Conservation (phyloP, 1,284 basidiomycete species). For the Inonotus obliquus region DNA sequence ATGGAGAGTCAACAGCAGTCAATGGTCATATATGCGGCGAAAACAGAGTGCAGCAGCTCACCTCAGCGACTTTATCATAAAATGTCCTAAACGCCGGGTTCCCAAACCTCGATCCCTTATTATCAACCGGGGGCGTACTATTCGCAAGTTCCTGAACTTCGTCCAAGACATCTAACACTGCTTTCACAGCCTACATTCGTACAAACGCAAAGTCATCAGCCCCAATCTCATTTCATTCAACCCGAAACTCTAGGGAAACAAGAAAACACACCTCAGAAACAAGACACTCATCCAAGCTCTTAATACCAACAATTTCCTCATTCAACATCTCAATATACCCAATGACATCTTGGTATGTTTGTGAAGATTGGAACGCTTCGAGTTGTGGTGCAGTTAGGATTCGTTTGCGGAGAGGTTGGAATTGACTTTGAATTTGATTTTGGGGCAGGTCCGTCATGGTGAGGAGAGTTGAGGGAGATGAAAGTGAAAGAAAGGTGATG, state of each 20-base stretch:
- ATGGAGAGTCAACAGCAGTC: background rate
- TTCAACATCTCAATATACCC: slow-evolving; percentile 78
- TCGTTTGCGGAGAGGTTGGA: slow-evolving; percentile 51
- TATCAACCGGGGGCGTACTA: slow-evolving; percentile 83
- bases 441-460: background rate
- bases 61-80: slow-evolving; percentile 77
- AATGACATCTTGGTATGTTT: slow-evolving; percentile 68
- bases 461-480: background rate
- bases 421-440: background rate
- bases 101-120: slow-evolving; percentile 90
- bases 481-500: background rate
- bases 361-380: slow-evolving; percentile 74
- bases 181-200: slow-evolving; percentile 49
- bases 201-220: slow-evolving; percentile 2
- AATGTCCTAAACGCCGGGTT: slow-evolving; percentile 96
- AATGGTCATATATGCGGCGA: no score
- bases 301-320: slow-evolving; percentile 69
- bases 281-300: slow-evolving; percentile 62
- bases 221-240: no score
- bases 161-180: slow-evolving; percentile 62
- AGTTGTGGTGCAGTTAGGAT: slow-evolving; percentile 82
- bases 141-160: slow-evolving; percentile 63
- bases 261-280: slow-evolving; percentile 49
- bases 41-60: slow-evolving; percentile 28
- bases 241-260: no score